These are phyloP conservation scores for Telopea speciosissima DNA, from an alignment of 177 flowering plant species.

Conservation along the genomic window DNA sequence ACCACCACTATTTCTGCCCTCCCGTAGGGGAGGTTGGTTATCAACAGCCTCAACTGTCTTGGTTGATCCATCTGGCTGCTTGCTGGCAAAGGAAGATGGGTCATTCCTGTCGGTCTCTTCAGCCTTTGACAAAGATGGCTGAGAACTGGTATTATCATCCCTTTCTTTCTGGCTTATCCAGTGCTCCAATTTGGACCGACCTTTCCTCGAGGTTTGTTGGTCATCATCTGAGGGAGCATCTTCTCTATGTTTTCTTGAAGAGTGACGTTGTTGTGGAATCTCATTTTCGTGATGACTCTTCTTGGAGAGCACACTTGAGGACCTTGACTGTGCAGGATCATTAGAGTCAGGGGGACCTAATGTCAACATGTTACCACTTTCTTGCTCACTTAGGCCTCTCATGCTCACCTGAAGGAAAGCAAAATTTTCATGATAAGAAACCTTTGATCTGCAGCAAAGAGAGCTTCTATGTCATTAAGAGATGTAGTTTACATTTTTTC, in stretches of 20 bases:
- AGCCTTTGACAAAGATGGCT: slow-evolving; percentile 38
- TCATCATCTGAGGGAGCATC: slow-evolving; percentile 76
- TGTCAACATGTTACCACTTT: slow-evolving; percentile 14
- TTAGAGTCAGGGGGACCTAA: slow-evolving; percentile 11
- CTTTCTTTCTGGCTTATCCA: slow-evolving; percentile 91
- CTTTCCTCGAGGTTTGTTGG: slow-evolving; percentile 54
- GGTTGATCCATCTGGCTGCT: slow-evolving; percentile 29
- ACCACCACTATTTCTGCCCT: slow-evolving; percentile 34
- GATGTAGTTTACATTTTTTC: neutral
- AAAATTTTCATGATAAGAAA: slow-evolving; percentile 12
- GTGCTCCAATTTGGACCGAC: slow-evolving; percentile 83
- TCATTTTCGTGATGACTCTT: slow-evolving; percentile 26
- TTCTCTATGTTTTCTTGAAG: slow-evolving; percentile 50
- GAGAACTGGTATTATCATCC: slow-evolving; percentile 32
- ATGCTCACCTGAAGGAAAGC: slow-evolving; percentile 36
- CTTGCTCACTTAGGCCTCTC: slow-evolving; percentile 35
- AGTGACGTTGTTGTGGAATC: slow-evolving; percentile 18
- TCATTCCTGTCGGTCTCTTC: slow-evolving; percentile 38
- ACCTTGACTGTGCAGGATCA: slow-evolving; percentile 20
- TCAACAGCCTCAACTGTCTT: slow-evolving; percentile 31
- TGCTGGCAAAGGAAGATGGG: slow-evolving; percentile 27
- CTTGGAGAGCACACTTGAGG: slow-evolving; percentile 16
- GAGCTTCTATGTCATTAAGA: neutral
- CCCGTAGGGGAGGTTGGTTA: slow-evolving; percentile 27
- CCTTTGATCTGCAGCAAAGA: neutral